These are phyloP conservation scores for Polytrichum commune DNA, from an alignment of 225 moss, liverwort and hornwort genomes.

Conservation along the genomic window DNA sequence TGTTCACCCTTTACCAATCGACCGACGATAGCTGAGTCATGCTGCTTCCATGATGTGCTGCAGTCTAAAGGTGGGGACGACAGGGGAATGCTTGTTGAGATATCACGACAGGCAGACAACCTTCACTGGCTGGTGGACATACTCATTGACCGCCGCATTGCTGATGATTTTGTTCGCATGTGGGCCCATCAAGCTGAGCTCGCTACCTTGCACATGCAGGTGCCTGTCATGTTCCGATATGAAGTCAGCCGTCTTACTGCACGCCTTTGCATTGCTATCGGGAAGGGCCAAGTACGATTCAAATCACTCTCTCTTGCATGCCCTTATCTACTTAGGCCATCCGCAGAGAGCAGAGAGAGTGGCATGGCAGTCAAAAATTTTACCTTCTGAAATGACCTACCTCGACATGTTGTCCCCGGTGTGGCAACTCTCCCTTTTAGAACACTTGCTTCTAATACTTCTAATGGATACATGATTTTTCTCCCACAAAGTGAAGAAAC, in stretches of 20 bases:
- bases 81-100: slow-evolving; percentile 56
- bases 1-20: no score
- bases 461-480: no score
- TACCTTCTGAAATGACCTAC: no score
- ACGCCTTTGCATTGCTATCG: slow-evolving; percentile 80
- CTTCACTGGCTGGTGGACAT: slow-evolving; percentile 85
- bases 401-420: no score
- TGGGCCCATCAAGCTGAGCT: slow-evolving; percentile 90
- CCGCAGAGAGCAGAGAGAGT: no score
- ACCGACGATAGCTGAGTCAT: no score
- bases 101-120: slow-evolving; percentile 79
- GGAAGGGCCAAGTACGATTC: slow-evolving; percentile 68
- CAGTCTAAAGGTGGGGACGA: slow-evolving; percentile 67
- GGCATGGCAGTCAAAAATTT: no score
- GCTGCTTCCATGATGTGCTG: background rate
- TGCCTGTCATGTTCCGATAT: slow-evolving; percentile 88
- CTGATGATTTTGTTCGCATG: slow-evolving; percentile 70
- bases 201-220: slow-evolving; percentile 68
- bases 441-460: no score
- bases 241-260: slow-evolving; percentile 89
- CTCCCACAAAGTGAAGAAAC: no score
- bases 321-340: no score
- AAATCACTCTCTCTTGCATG: no score
- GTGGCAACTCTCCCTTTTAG: no score
- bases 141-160: slow-evolving; percentile 69